A percentile compares a stretch with the other conserved stretches of the same genome.
phyloP scores from a whole-genome alignment of 208 protist species.

The Leishmania arabica region DNA sequence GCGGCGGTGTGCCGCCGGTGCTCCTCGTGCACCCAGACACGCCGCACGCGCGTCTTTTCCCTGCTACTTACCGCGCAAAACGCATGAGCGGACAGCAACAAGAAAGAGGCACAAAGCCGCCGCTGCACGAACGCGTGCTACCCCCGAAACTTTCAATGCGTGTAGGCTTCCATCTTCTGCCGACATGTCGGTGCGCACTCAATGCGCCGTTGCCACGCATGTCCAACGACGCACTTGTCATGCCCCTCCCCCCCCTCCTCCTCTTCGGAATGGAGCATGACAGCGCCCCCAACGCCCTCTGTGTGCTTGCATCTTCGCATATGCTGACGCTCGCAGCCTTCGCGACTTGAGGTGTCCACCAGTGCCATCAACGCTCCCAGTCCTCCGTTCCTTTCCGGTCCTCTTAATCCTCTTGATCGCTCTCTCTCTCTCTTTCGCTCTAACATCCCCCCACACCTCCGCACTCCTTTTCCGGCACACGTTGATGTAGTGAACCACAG shows the following conservation, averaged over 20 bases:
- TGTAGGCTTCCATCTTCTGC: neutral
- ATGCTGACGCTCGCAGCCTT: neutral
- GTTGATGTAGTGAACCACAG: slow-evolving; percentile 3
- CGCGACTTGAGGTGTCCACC: neutral
- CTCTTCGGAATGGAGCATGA: neutral
- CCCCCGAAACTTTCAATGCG: neutral
- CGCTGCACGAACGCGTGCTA: neutral
- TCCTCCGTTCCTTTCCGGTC: no score
- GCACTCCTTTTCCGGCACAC: neutral
- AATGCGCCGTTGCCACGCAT: neutral
- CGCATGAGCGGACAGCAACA: neutral
- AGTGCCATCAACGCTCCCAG: neutral
- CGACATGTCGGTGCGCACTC: neutral
- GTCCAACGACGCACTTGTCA: neutral
- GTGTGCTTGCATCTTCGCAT: neutral
- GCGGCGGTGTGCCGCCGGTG: neutral
- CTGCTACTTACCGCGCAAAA: neutral
- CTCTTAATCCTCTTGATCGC: neutral
- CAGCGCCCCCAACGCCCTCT: neutral
- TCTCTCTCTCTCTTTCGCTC: neutral
- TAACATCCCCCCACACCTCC: neutral
- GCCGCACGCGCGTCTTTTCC: neutral
- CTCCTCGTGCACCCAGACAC: neutral
- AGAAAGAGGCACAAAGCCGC: neutral
- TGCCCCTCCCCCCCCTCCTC: neutral